A percentile compares a stretch with the other conserved stretches of the same genome.
Evolutionary conservation across 1,139 yeast genomes (phyloP).

Genomic region (Scheffersomyces titani): DNA sequence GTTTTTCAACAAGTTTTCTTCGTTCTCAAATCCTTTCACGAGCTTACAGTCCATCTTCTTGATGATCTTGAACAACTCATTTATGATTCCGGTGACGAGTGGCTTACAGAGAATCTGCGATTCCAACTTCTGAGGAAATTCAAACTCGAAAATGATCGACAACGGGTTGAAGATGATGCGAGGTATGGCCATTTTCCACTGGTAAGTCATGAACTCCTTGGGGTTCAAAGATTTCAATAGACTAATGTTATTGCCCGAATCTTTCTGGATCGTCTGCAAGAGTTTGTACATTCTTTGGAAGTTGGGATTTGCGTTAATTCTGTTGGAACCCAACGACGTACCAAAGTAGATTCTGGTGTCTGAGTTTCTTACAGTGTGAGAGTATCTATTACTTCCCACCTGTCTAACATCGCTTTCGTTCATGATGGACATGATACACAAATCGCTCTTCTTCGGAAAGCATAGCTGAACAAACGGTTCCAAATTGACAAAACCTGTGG

Average conservation of each 20-base stretch:
- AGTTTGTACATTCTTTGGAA: conserved; percentile 34
- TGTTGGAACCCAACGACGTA: conserved; percentile 21
- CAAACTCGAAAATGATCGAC: conserved; percentile 69
- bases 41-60: conserved; percentile 77
- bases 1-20: conserved; percentile 54
- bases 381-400: conserved; percentile 22
- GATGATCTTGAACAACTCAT: conserved; percentile 72
- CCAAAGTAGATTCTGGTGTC: conserved; percentile 47
- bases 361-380: conserved; percentile 29
- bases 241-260: conserved; percentile 19
- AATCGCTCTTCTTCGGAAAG: conserved; percentile 29
- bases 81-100: conserved; percentile 72
- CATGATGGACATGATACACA: conserved; percentile 59
- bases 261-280: conserved; percentile 37
- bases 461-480: conserved; percentile 61
- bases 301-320: conserved; percentile 16
- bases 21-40: conserved; percentile 66
- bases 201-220: conserved; percentile 66
- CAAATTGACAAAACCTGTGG: conserved; percentile 68
- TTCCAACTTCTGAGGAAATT: conserved; percentile 57
- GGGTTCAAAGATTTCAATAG: conserved; percentile 53
- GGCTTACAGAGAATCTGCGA: conserved; percentile 82
- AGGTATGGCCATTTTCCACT: conserved; percentile 85
- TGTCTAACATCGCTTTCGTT: conserved; percentile 63
- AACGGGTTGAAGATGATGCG: conserved; percentile 77